A percentile compares a stretch with the other conserved stretches of the same genome.
phyloP scores from a whole-genome alignment of 2,329 filamentous ascomycete species.

The Apiospora koreana region DNA sequence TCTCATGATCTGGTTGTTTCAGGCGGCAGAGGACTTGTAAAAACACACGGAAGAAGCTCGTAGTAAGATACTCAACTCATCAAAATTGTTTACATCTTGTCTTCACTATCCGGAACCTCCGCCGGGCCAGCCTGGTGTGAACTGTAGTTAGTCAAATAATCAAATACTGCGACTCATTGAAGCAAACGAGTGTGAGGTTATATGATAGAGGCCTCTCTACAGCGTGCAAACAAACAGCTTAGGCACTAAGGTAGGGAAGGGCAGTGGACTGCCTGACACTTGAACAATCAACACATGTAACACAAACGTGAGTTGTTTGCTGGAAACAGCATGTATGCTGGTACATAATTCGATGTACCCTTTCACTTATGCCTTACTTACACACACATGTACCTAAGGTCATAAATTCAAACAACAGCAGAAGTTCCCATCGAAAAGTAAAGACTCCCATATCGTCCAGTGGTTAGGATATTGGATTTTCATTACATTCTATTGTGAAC shows the following conservation, averaged over 20 bases:
- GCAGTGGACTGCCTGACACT: not conserved
- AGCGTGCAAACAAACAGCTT: too few relatives aligned
- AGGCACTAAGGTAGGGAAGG: not conserved
- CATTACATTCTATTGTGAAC: not conserved
- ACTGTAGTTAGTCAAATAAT: too few relatives aligned
- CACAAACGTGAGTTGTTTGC: not conserved
- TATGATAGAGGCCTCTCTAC: too few relatives aligned
- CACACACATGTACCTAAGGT: not conserved
- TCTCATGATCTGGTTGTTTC: not conserved
- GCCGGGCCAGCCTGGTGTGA: too few relatives aligned
- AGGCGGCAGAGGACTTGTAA: too few relatives aligned
- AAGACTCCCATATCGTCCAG: not conserved
- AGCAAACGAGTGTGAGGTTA: too few relatives aligned
- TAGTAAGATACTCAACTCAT: too few relatives aligned
- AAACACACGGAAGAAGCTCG: not conserved
- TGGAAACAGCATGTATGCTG: not conserved
- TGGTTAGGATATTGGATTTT: slow-evolving; percentile 10
- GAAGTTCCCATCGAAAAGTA: not conserved
- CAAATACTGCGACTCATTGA: too few relatives aligned
- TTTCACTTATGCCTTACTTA: not conserved
- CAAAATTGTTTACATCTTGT: not conserved
- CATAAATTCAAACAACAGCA: not conserved
- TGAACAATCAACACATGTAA: not conserved
- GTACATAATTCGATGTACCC: too few relatives aligned
- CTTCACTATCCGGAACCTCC: too few relatives aligned